Evolutionary conservation across 75 land plant species (phyloP), one percentile per base, ranked within the genome.

Genomic region (Pinus tabuliformis): DNA sequence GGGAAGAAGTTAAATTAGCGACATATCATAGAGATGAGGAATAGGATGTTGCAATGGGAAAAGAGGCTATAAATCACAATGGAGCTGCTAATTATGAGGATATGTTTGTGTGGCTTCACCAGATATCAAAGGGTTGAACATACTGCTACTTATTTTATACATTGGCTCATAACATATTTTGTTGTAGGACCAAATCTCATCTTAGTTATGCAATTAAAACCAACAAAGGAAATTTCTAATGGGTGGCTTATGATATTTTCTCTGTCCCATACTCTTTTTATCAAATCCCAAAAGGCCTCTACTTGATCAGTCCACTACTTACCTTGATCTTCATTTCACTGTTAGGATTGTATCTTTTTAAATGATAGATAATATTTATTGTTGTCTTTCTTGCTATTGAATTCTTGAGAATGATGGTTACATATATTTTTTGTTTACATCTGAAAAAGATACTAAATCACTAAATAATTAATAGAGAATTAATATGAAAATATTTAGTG

Each of bases 371-470:
- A 79, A 97, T 95, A 73, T 83, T 94, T 58, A 97, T 94, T 65
- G 98, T 97, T 76, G 99, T 97, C 61, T 97, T 98, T 75, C 99
- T 94, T 80, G 98, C 98, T 37, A 86, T 98, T 78, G 97, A 97
- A 79, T 97, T 97, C 76, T 78, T 97, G 80, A 97, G 94, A 75
- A 88, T 93, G 90, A 98, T 97, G 17, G 99, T 97, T 20, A 97
- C 99, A 72, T 98, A 97, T 78, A 87, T 97, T 63, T 78, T 97
- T 9, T 91, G 88, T 80, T 75, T 97, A 73, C 99, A 97, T 63
- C 81, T 80, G 7, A 90, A 97, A 79, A 89, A 92, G 76, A 57
- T 97, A 78, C 76, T 57, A 54, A 42, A 91, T 18, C 94, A 89
- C 82, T n/a, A n/a, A n/a, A n/a, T n/a, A n/a, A n/a, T n/a, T n/a